A percentile compares a stretch with the other conserved stretches of the same genome.
phyloP scores from a whole-genome alignment of 1,284 basidiomycete genomes.

The Ganoderma lingzhi region DNA sequence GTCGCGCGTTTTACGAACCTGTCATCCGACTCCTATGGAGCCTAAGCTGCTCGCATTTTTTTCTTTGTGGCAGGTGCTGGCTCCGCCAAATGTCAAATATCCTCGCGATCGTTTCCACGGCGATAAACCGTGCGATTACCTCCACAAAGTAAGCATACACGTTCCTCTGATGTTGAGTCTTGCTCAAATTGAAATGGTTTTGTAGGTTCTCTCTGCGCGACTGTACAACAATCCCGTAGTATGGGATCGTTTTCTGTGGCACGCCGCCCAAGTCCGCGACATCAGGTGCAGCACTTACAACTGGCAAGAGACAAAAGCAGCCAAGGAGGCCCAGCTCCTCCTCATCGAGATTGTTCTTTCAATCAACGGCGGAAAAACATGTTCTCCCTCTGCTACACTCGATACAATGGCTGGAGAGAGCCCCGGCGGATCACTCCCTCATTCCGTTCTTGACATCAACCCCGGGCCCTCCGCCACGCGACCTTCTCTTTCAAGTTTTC shows the following conservation, averaged over 20 bases:
- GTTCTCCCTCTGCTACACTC: background rate
- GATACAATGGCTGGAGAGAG: background rate
- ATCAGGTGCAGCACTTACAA: background rate
- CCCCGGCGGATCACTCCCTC: background rate
- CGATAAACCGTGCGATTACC: background rate
- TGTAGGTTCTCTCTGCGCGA: background rate
- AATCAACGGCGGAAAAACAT: background rate
- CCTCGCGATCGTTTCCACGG: background rate
- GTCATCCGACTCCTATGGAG: slow-evolving; percentile 11
- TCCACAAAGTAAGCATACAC: background rate
- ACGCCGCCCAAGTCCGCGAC: background rate
- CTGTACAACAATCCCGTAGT: background rate
- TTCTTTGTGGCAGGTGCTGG: slow-evolving; percentile 11
- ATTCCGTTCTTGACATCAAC: background rate
- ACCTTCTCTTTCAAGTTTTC: background rate
- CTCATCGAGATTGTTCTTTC: background rate
- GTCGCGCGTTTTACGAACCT: slow-evolving; percentile 1
- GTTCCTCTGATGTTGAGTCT: no score
- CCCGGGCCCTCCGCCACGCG: background rate
- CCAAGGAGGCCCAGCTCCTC: background rate
- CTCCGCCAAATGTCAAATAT: background rate
- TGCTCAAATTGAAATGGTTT: background rate
- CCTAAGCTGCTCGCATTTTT: background rate
- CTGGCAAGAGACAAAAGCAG: background rate
- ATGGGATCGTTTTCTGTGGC: slow-evolving; percentile 3